Conservation (phyloP, 257 asterid species). For the Paraleonurus japonicus region DNA sequence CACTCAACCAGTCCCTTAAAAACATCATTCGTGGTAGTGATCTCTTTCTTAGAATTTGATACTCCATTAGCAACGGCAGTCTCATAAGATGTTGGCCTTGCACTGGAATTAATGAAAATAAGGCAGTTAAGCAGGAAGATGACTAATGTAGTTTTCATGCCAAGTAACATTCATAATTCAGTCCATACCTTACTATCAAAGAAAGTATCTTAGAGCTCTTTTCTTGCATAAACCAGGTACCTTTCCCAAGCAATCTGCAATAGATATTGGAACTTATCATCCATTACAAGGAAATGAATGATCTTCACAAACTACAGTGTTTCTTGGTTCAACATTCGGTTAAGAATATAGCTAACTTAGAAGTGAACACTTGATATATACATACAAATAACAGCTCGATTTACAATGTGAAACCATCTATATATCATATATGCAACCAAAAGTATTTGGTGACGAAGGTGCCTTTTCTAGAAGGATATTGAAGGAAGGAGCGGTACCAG, state of each 20-base stretch:
- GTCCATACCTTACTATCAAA: slow-evolving; percentile 53
- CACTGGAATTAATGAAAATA: slow-evolving; percentile 46
- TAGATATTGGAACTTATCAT: slow-evolving; percentile 18
- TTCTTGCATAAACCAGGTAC: slow-evolving; percentile 90
- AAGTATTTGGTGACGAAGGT: background rate
- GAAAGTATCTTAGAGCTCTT: slow-evolving; percentile 87
- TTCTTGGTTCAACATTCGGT: slow-evolving; percentile 12
- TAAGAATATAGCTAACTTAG: background rate
- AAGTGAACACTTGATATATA: background rate
- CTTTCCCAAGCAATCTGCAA: slow-evolving; percentile 75
- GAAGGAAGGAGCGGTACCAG: background rate
- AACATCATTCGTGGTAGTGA: slow-evolving; percentile 57
- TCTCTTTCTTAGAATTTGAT: slow-evolving; percentile 53
- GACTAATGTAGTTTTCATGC: background rate
- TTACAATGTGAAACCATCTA: slow-evolving; percentile 5
- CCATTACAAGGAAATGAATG: slow-evolving; percentile 22
- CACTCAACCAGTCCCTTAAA: slow-evolving; percentile 75
- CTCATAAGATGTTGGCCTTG: slow-evolving; percentile 56
- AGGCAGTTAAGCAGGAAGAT: slow-evolving; percentile 10
- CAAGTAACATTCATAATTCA: background rate
- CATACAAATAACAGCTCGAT: background rate
- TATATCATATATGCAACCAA: background rate
- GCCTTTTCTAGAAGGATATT: background rate
- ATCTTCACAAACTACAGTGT: background rate
- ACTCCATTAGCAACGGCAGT: slow-evolving; percentile 44